Base-by-base conservation (phyloP, 352 stramenopile genomes). In the Vaucheria bursata region DNA sequence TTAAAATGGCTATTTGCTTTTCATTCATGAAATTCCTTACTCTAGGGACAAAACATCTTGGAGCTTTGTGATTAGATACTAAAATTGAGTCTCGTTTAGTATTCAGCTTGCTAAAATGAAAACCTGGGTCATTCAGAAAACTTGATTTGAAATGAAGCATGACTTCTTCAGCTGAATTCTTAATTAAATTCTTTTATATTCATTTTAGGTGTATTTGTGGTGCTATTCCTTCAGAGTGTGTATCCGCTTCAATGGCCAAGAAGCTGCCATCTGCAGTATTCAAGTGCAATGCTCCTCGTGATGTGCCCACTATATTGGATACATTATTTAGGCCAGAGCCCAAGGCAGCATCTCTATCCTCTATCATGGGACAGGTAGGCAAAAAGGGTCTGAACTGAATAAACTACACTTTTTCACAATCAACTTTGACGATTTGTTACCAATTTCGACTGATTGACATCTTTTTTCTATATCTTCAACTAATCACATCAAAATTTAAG, bases 221-320 rank as follows among this genome's bases (percentile, higher is more conserved):
- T n/a, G 69, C 75, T 1, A 35, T 80, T 3, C 75, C 75, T 12
- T 80, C 75, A 18, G 75, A 80, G 65, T 80, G 75, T 52, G 6
- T 80, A 40, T 34, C 40, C 37, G 35, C 75, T 12, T 31, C 32
- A 25, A 71, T 79, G 6, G 52, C 75, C 1, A 80, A 80, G 0
- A 77, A 67, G 4, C 7, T 59, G 8, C 7, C 40, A n/a, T n/a
- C 7, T 64, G 8, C 68, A 6, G 75, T 74, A 35, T 74, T 12
- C n/a, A 74, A 12, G 68, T 74, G 12, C 8, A 40, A 69, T 7
- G 40, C 68, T 74, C 33, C n/a, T n/a, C 8, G 8, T 25, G 8
- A 53, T 7, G 40, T 25, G 68, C 40, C 33, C 68, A 75, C 12
- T 6, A 25, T 69, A n/a, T n/a, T 18, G 36, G 18, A 7, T 7